These are phyloP conservation scores for Tanozyma kutaoensis DNA, from an alignment of 805 yeast genomes.

Conservation along the genomic window DNA sequence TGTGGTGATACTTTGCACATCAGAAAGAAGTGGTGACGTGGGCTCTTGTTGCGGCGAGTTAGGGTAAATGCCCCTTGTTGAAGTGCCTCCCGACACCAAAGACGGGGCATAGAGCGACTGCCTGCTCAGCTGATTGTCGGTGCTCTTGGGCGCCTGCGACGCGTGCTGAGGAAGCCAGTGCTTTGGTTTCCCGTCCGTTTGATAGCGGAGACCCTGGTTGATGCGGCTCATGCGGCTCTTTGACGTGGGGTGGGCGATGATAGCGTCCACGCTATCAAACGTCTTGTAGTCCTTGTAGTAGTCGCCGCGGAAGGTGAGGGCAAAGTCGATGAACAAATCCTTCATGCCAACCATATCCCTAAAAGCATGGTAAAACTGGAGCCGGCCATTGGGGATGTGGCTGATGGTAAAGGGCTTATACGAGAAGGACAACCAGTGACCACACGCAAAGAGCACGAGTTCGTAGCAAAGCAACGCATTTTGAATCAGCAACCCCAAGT, in stretches of 20 bases:
- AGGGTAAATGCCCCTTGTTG: slow-evolving; percentile 17
- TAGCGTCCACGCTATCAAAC: slow-evolving; percentile 70
- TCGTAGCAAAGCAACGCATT: slow-evolving; percentile 75
- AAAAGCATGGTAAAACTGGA: slow-evolving; percentile 49
- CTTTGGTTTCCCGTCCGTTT: slow-evolving; percentile 62
- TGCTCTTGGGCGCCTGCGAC: too few relatives aligned
- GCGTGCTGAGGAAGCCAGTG: slow-evolving; percentile 56
- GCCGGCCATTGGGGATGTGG: slow-evolving; percentile 53
- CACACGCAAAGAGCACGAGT: slow-evolving; percentile 69
- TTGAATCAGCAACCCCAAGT: slow-evolving; percentile 50
- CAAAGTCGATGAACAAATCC: slow-evolving; percentile 75
- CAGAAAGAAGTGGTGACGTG: slow-evolving; percentile 7
- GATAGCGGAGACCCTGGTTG: slow-evolving; percentile 73
- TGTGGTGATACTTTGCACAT: slow-evolving; percentile 1
- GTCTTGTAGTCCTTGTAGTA: slow-evolving; percentile 61
- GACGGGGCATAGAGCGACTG: slow-evolving; percentile 12
- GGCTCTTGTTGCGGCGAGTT: slow-evolving; percentile 12
- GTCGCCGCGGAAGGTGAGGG: slow-evolving; percentile 54
- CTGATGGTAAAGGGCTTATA: slow-evolving; percentile 55
- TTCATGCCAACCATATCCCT: slow-evolving; percentile 63
- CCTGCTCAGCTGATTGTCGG: too few relatives aligned
- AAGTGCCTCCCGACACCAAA: slow-evolving; percentile 15
- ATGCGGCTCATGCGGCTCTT: slow-evolving; percentile 53
- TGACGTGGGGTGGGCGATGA: slow-evolving; percentile 57
- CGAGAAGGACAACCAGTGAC: slow-evolving; percentile 83